These are phyloP conservation scores for Pythium myriotylum DNA, from an alignment of 352 stramenopile genomes.

Conservation along the genomic window DNA sequence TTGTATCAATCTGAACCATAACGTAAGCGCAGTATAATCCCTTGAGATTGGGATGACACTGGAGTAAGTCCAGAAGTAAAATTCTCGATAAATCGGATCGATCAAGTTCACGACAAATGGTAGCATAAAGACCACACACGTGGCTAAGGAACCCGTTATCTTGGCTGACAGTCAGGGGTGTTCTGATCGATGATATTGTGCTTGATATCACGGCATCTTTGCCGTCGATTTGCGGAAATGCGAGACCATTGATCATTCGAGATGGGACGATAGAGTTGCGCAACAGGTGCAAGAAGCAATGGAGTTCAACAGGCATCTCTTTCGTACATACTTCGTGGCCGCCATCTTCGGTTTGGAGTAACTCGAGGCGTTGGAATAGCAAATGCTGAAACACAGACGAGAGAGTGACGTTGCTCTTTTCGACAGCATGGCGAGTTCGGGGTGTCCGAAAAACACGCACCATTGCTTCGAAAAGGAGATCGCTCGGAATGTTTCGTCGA, in stretches of 20 bases:
- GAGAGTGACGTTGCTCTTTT: slow-evolving; percentile 14
- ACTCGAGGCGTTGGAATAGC: slow-evolving; percentile 5
- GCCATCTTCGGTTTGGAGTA: background rate
- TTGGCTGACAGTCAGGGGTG: slow-evolving; percentile 19
- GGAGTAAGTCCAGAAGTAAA: slow-evolving; percentile 49
- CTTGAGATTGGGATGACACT: slow-evolving; percentile 41
- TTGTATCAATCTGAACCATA: slow-evolving; percentile 41
- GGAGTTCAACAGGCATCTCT: slow-evolving; percentile 1
- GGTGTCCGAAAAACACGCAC: slow-evolving; percentile 16
- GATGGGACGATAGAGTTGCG: slow-evolving; percentile 6
- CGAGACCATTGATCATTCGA: slow-evolving; percentile 3
- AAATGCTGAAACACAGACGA: slow-evolving; percentile 12
- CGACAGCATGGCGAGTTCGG: slow-evolving; percentile 13
- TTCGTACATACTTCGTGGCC: background rate
- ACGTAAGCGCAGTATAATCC: slow-evolving; percentile 42
- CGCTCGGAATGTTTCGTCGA: background rate
- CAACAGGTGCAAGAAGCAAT: slow-evolving; percentile 1
- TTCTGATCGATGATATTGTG: background rate
- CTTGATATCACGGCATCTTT: background rate
- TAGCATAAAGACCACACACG: slow-evolving; percentile 39
- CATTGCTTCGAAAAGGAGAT: slow-evolving; percentile 10
- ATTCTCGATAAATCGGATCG: slow-evolving; percentile 35
- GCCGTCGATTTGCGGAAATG: background rate
- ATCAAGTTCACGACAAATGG: slow-evolving; percentile 32
- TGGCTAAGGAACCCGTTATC: slow-evolving; percentile 49